phyloP scores from a whole-genome alignment of 2,329 filamentous ascomycete genomes.

The Cadophora gregata region DNA sequence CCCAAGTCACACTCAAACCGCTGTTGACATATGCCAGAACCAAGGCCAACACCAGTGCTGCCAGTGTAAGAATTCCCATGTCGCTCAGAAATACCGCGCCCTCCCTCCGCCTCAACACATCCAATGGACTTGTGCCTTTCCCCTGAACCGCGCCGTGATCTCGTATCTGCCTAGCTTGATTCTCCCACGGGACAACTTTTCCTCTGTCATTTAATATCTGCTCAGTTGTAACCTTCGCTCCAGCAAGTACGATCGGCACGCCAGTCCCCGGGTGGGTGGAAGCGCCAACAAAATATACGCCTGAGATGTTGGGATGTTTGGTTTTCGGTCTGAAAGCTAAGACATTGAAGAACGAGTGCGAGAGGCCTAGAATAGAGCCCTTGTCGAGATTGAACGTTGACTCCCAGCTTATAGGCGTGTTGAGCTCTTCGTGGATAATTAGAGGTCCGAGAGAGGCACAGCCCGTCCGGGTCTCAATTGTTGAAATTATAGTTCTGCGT shows the following conservation, averaged over 20 bases:
- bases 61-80: constrained; percentile 32
- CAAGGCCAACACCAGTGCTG: constrained; percentile 26
- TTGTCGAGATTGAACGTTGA: constrained; percentile 74
- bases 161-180: constrained; percentile 20
- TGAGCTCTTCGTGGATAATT: constrained; percentile 62
- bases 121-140: constrained; percentile 36
- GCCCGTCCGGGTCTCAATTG: constrained; percentile 65
- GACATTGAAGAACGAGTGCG: constrained; percentile 77
- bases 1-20: constrained; percentile 34
- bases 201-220: constrained; percentile 51
- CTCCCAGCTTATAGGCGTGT: constrained; percentile 71
- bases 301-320: constrained; percentile 48
- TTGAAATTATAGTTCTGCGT: constrained; percentile 64
- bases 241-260: constrained; percentile 75
- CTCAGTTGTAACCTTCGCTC: constrained; percentile 65
- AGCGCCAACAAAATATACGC: constrained; percentile 75
- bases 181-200: constrained; percentile 34
- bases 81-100: constrained; percentile 30
- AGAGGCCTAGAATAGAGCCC: constrained; percentile 74
- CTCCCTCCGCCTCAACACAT: constrained; percentile 32
- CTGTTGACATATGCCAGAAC: constrained; percentile 31
- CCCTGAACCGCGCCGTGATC: constrained; percentile 34
- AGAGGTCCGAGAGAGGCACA: constrained; percentile 51
- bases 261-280: constrained; percentile 79
- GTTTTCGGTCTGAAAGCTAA: constrained; percentile 69